Percentiles rank a stretch among this genome's conserved stretches.
These are phyloP conservation scores for Metschnikowia sp. DNA, from an alignment of 805 yeast genomes.

Conservation along the genomic window DNA sequence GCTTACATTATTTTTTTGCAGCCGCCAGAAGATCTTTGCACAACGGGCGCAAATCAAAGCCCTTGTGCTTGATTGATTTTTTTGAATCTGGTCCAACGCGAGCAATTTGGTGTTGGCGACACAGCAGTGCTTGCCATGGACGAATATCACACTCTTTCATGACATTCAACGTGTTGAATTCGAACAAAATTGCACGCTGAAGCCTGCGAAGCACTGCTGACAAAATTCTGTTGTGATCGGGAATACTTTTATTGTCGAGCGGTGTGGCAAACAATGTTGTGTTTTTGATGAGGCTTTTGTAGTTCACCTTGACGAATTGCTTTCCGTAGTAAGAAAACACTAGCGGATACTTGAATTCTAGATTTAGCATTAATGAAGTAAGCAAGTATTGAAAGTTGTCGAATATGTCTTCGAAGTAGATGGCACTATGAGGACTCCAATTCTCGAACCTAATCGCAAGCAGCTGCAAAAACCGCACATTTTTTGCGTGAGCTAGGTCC, in stretches of 20 bases:
- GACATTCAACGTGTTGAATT: conserved; percentile 20
- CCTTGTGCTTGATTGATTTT: conserved; percentile 4
- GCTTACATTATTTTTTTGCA: not conserved
- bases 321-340: conserved; percentile 31
- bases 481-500: conserved; percentile 9
- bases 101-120: not conserved
- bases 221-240: conserved; percentile 8
- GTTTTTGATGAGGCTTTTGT: conserved; percentile 7
- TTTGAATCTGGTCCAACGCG: not conserved
- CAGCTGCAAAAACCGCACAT: conserved; percentile 9
- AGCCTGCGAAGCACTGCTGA: conserved; percentile 12
- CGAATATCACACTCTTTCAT: conserved; percentile 18
- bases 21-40: conserved; percentile 2
- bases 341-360: conserved; percentile 29
- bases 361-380: conserved; percentile 22
- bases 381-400: conserved; percentile 23
- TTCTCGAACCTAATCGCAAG: conserved; percentile 7
- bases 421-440: conserved; percentile 7
- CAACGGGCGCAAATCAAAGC: conserved; percentile 7
- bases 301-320: conserved; percentile 21
- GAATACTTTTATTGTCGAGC: conserved; percentile 3
- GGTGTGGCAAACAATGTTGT: conserved; percentile 10
- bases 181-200: conserved; percentile 15
- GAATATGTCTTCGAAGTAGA: conserved; percentile 9
- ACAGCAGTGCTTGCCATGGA: conserved; percentile 6